Evolutionary conservation across 1,284 basidiomycete genomes (phyloP), one percentile per base, ranked within the genome.

Genomic region (Pascua guehoae): DNA sequence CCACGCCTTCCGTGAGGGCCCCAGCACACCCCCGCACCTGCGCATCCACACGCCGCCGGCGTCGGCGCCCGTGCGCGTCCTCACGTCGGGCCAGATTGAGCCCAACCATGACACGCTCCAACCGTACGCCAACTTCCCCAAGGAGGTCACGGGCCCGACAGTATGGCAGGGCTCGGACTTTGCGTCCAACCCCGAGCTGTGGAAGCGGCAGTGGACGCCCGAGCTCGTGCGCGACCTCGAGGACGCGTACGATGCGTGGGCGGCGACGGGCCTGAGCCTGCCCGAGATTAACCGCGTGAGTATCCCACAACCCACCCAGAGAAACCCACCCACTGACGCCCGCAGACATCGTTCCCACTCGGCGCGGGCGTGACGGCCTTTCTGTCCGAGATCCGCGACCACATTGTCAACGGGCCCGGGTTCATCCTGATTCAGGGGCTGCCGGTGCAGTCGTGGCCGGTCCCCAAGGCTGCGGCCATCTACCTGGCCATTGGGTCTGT

Each of bases 361-460:
- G 48, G 64, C 2, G 32, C 47, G 11, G 44, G 48, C 42, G 62
- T 67, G 16, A 42, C 47, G 12, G 36, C 46, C 3, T 69, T 68
- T 56, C 60, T 74, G 12, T 44, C 39, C 11, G 46, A 54, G 32
- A 62, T 72, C 41, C 57, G 72, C 17, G 60, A 70, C 18, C 55
- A 62, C 8, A 61, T 71, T 36, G 65, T 71, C 47, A 56, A 73
- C 49, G 71, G 71, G 16, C 66, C 69, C 18, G 78, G 78, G 12
- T 78, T 79, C 60, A 70, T 71, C 53, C 68, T 79, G 17, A 77
- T 79, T 68, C 70, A 79, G 60, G 77, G 78, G 1, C 68, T 79
- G 10, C 78, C 78, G 1, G 71, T 73, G 12, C 57, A 67, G 42
- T 54, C 69, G 12, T 79, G 77, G 76, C 54, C 67, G 2, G 69